Evolutionary conservation across 441 rosid species (phyloP).

Genomic region (Codiaeum variegatum): DNA sequence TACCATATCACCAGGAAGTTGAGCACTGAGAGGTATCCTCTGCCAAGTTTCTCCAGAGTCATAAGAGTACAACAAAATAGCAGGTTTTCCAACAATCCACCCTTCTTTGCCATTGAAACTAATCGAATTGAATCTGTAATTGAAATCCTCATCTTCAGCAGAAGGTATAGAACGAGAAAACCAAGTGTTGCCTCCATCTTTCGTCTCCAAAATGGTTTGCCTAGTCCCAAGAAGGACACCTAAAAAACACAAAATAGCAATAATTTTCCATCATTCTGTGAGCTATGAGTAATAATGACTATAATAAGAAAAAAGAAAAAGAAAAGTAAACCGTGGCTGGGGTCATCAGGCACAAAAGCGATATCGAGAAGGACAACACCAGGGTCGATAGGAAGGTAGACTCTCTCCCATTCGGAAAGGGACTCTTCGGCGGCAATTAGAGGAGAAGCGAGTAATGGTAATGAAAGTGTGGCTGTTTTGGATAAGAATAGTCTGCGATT

Average conservation of each 20-base stretch:
- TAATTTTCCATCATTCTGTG: not conserved
- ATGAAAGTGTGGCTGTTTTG: slow-evolving; percentile 45
- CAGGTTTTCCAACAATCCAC: slow-evolving; percentile 93
- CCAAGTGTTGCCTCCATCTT: slow-evolving; percentile 83
- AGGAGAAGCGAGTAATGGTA: slow-evolving; percentile 34
- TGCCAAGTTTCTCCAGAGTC: slow-evolving; percentile 84
- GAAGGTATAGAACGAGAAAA: slow-evolving; percentile 74
- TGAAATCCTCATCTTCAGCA: slow-evolving; percentile 95
- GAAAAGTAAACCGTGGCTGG: slow-evolving; percentile 51
- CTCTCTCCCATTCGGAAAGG: slow-evolving; percentile 80
- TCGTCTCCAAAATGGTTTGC: slow-evolving; percentile 91
- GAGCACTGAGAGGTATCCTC: slow-evolving; percentile 78
- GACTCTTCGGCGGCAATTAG: slow-evolving; percentile 39
- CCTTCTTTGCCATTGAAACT: slow-evolving; percentile 89
- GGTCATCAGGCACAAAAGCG: slow-evolving; percentile 82
- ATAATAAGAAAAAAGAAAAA: not conserved
- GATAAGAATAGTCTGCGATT: slow-evolving; percentile 54
- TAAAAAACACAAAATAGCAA: slow-evolving; percentile 6
- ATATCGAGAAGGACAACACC: slow-evolving; percentile 98
- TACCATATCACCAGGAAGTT: slow-evolving; percentile 96
- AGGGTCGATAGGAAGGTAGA: slow-evolving; percentile 74
- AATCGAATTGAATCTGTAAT: slow-evolving; percentile 84
- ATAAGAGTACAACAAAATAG: slow-evolving; percentile 74
- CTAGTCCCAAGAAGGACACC: slow-evolving; percentile 89
- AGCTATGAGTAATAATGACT: not conserved